Evolutionary conservation across 2,329 filamentous ascomycete genomes (phyloP).

Genomic region (Colletotrichum melonis): DNA sequence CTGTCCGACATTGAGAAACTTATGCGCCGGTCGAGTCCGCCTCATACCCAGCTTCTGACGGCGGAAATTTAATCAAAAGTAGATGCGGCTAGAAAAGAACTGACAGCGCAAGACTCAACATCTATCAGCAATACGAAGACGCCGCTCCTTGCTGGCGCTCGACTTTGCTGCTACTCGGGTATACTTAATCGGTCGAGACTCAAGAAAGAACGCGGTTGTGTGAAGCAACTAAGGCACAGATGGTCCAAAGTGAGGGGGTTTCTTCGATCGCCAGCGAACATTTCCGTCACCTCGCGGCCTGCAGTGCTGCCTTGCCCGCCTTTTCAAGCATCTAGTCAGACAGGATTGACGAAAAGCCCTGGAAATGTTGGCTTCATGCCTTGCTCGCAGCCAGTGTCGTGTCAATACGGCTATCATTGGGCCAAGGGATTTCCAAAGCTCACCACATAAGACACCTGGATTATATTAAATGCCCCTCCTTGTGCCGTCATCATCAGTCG

Average conservation of each 20-base stretch:
- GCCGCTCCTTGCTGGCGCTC: neutral
- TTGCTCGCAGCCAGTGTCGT: slow-evolving; percentile 1
- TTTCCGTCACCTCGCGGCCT: slow-evolving; percentile 9
- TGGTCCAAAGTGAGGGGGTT: neutral
- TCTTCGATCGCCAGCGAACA: slow-evolving; percentile 1
- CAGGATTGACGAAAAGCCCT: neutral
- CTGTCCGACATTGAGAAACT: slow-evolving; percentile 11
- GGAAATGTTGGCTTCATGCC: neutral
- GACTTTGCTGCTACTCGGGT: neutral
- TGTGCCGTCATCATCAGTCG: slow-evolving; percentile 16
- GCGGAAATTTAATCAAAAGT: neutral
- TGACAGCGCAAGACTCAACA: neutral
- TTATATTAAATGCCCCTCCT: slow-evolving; percentile 10
- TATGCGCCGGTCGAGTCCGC: neutral
- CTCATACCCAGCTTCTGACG: neutral
- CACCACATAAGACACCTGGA: slow-evolving; percentile 1
- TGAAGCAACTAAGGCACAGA: neutral
- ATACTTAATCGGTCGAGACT: neutral
- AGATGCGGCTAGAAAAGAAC: slow-evolving; percentile 6
- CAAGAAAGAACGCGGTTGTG: neutral
- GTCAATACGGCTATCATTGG: neutral
- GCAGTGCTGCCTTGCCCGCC: slow-evolving; percentile 27
- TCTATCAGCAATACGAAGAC: slow-evolving; percentile 6
- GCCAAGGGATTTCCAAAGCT: neutral
- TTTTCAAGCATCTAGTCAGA: slow-evolving; percentile 2